Evolutionary conservation across 495 filamentous ascomycete genomes (phyloP).

Genomic region (Trichoderma gamsii): DNA sequence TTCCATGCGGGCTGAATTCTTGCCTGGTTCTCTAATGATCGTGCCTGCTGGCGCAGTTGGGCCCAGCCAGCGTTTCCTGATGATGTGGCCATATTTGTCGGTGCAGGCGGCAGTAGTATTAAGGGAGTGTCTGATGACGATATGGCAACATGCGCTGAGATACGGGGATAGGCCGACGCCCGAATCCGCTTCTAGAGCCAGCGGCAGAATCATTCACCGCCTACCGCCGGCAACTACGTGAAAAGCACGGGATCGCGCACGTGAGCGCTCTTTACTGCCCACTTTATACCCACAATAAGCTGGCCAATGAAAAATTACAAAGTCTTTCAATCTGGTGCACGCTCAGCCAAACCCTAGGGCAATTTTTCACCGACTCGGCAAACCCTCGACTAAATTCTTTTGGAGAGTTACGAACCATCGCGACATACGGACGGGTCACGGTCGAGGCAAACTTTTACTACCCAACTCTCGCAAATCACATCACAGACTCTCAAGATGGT

Average conservation of each 20-base stretch:
- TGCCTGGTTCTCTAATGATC: constrained; percentile 88
- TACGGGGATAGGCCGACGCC: not conserved
- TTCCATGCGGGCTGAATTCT: not conserved
- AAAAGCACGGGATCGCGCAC: not conserved
- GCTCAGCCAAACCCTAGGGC: constrained; percentile 16
- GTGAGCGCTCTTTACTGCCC: not conserved
- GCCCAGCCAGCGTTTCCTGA: constrained; percentile 80
- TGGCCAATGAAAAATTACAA: constrained; percentile 16
- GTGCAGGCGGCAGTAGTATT: not conserved
- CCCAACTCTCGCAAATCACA: constrained; percentile 16
- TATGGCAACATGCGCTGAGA: not conserved
- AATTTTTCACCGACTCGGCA: constrained; percentile 15
- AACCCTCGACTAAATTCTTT: constrained; percentile 15
- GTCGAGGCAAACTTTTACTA: constrained; percentile 13
- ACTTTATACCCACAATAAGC: not conserved
- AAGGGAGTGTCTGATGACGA: constrained; percentile 4
- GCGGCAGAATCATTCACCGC: constrained; percentile 7
- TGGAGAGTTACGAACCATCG: constrained; percentile 12
- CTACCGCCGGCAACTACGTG: no score
- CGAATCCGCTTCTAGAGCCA: not conserved
- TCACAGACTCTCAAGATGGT: constrained; percentile 17
- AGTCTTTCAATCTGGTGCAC: not conserved
- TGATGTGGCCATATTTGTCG: constrained; percentile 57
- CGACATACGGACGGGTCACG: constrained; percentile 13
- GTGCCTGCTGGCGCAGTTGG: constrained; percentile 88